Conservation (phyloP, 208 protist species). For the Crithidia brevicula region DNA sequence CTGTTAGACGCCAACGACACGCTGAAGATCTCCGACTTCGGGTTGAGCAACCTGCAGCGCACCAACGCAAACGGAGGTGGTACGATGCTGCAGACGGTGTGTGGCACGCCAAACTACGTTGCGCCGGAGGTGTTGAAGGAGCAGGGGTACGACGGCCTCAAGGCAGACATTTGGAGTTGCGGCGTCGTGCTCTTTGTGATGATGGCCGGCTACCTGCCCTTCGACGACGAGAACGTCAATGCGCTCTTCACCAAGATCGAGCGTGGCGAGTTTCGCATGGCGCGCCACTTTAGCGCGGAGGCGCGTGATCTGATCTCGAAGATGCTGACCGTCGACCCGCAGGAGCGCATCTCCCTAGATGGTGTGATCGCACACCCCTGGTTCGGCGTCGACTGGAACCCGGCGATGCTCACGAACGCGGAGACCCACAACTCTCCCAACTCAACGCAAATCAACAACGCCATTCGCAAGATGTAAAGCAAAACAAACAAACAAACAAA, state of each 20-base stretch:
- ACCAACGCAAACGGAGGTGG: constrained; percentile 43
- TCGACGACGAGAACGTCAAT: constrained; percentile 91
- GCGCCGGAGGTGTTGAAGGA: constrained; percentile 93
- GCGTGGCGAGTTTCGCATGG: constrained; percentile 84
- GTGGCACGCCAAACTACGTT: constrained; percentile 91
- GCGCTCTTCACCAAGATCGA: constrained; percentile 93
- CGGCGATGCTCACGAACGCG: constrained; percentile 32
- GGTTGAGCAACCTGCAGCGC: constrained; percentile 82
- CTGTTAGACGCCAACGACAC: constrained; percentile 75
- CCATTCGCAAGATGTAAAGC: constrained; percentile 43
- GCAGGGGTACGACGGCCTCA: constrained; percentile 89
- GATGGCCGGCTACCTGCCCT: constrained; percentile 91
- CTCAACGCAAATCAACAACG: constrained; percentile 36
- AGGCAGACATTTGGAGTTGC: constrained; percentile 96
- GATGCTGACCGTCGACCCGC: constrained; percentile 88
- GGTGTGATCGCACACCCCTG: constrained; percentile 88
- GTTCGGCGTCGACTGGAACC: constrained; percentile 83
- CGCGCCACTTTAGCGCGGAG: constrained; percentile 67
- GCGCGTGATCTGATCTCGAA: constrained; percentile 68
- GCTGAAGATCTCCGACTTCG: constrained; percentile 94
- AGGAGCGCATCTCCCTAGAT: constrained; percentile 80
- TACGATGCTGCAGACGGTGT: constrained; percentile 86
- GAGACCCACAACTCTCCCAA: constrained; percentile 19
- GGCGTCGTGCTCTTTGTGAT: constrained; percentile 96
- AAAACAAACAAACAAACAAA: not conserved